These are phyloP conservation scores for Mortierella sp. DNA, from an alignment of 371 early-diverging fungal genomes.

Conservation along the genomic window DNA sequence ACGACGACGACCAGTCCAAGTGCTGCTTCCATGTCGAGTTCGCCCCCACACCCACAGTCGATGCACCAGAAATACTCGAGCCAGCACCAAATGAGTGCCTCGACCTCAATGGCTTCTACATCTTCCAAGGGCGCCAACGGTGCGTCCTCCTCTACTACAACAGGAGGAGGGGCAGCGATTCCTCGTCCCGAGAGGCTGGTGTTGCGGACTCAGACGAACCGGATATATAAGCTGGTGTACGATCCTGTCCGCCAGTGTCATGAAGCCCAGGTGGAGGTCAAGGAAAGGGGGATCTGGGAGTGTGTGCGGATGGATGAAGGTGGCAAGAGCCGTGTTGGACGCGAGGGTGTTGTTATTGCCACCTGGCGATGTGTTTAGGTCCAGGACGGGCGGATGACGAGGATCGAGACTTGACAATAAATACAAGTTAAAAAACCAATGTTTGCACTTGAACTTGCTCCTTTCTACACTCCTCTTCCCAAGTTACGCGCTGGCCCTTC, in stretches of 20 bases:
- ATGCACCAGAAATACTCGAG: conserved; percentile 14
- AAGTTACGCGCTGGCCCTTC: too few species aligned
- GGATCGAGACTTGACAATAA: background rate
- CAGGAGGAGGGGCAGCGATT: conserved; percentile 3
- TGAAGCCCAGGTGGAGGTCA: conserved; percentile 49
- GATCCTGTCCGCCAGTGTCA: conserved; percentile 53
- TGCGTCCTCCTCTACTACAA: background rate
- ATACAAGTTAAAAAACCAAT: background rate
- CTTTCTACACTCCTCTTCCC: too few species aligned
- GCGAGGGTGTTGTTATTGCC: conserved; percentile 56
- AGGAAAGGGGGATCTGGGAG: conserved; percentile 55
- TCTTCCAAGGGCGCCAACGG: conserved; percentile 20
- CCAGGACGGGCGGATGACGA: background rate
- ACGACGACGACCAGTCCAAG: background rate
- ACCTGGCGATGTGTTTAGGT: conserved; percentile 44
- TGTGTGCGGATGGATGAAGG: conserved; percentile 58
- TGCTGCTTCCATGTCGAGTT: background rate
- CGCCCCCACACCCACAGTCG: background rate
- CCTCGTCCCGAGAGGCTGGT: conserved; percentile 44
- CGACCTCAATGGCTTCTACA: conserved; percentile 26
- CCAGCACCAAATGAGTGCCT: conserved; percentile 17
- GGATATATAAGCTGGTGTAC: conserved; percentile 44
- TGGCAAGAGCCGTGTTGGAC: conserved; percentile 45
- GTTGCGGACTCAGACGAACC: conserved; percentile 49
- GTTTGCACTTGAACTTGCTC: too few species aligned